Evolutionary conservation across 2,329 filamentous ascomycete genomes (phyloP).

Genomic region (Fusarium subtropicale): DNA sequence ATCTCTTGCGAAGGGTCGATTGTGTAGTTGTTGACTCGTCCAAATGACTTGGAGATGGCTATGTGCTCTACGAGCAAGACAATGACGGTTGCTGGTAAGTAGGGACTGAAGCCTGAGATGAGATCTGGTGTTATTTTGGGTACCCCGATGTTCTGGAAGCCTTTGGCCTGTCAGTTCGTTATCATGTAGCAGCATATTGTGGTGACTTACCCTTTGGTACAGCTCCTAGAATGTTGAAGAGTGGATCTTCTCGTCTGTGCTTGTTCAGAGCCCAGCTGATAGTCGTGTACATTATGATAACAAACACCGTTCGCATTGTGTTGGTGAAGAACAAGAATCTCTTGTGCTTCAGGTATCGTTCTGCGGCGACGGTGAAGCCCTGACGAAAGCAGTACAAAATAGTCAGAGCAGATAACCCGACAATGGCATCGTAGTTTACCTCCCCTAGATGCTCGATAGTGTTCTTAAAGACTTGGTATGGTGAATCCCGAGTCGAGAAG

Average conservation of each 20-base stretch:
- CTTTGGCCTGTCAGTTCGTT: conserved; percentile 49
- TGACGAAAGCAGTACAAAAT: conserved; percentile 82
- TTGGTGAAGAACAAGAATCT: conserved; percentile 91
- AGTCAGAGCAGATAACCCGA: conserved; percentile 84
- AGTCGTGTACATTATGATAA: conserved; percentile 91
- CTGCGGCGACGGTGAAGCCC: conserved; percentile 72
- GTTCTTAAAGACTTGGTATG: conserved; percentile 87
- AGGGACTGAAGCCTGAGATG: conserved; percentile 73
- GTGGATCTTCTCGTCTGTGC: conserved; percentile 69
- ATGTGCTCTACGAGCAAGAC: conserved; percentile 98
- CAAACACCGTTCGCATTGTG: conserved; percentile 89
- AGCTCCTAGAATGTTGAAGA: conserved; percentile 78
- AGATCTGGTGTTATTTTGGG: conserved; percentile 76
- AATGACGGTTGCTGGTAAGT: conserved; percentile 88
- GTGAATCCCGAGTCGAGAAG: conserved; percentile 79
- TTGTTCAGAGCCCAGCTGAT: conserved; percentile 89
- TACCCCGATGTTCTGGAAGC: conserved; percentile 82
- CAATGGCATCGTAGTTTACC: conserved; percentile 81
- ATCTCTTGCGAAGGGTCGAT: conserved; percentile 97
- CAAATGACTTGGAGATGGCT: conserved; percentile 96
- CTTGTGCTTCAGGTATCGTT: conserved; percentile 74
- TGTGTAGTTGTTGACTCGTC: conserved; percentile 93
- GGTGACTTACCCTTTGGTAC: conserved; percentile 73
- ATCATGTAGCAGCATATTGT: background rate
- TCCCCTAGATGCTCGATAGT: conserved; percentile 77